These are phyloP conservation scores for Imleria badia DNA, from an alignment of 768 basidiomycete species.

Conservation along the genomic window DNA sequence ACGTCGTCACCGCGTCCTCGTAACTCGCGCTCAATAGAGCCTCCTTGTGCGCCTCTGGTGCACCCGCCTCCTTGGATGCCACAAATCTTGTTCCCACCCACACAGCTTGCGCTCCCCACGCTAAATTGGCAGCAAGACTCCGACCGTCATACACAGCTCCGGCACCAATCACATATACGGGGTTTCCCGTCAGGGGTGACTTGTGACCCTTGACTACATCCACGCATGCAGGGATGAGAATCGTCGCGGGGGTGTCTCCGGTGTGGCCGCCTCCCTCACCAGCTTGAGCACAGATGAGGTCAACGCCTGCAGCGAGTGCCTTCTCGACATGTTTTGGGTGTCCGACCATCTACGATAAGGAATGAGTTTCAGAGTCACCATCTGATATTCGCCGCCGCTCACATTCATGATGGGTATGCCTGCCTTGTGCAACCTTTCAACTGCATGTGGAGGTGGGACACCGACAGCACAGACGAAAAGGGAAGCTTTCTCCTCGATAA, in stretches of 20 bases:
- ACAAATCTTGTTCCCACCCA: conserved; percentile 93
- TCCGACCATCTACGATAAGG: conserved; percentile 69
- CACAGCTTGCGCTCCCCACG: conserved; percentile 88
- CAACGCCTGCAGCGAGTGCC: conserved; percentile 81
- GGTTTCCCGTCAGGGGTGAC: conserved; percentile 78
- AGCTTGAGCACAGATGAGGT: conserved; percentile 92
- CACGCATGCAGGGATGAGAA: conserved; percentile 90
- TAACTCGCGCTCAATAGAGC: conserved; percentile 65
- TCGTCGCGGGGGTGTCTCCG: conserved; percentile 76
- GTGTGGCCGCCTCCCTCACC: conserved; percentile 92
- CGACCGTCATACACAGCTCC: conserved; percentile 92
- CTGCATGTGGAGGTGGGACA: conserved; percentile 76
- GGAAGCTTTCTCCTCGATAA: conserved; percentile 85
- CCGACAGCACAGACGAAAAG: conserved; percentile 93
- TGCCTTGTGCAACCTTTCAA: conserved; percentile 80
- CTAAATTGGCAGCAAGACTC: conserved; percentile 80
- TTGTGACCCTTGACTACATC: conserved; percentile 75
- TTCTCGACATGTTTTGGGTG: conserved; percentile 86
- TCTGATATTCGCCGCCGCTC: conserved; percentile 16
- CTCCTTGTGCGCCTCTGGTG: conserved; percentile 84
- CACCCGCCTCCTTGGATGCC: conserved; percentile 75
- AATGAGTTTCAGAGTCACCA: neutral
- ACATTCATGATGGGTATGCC: conserved; percentile 89
- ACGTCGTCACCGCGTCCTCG: conserved; percentile 80
- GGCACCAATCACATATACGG: conserved; percentile 86